These are phyloP conservation scores for Macrotyloma uniflorum DNA, from an alignment of 306 rosid genomes.

Conservation along the genomic window DNA sequence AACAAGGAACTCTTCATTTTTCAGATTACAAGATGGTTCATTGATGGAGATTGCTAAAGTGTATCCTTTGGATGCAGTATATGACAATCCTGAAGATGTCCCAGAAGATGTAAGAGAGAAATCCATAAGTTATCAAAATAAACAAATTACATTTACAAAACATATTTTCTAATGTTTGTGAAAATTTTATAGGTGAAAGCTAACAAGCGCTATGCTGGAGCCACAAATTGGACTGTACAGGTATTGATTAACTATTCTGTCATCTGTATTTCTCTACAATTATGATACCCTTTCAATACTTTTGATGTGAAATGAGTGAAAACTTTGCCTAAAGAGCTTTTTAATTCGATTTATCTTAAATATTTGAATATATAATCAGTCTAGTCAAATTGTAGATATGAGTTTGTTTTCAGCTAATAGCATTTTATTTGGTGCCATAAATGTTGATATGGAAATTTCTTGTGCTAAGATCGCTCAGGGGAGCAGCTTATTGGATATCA, in stretches of 20 bases:
- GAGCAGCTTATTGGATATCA: background rate
- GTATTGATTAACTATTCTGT: constrained; percentile 43
- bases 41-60: constrained; percentile 87
- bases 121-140: background rate
- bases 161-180: background rate
- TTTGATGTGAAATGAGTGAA: background rate
- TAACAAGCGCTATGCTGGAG: constrained; percentile 96
- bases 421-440: background rate
- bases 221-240: constrained; percentile 88
- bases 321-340: background rate
- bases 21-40: constrained; percentile 90
- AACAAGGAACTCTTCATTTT: constrained; percentile 32
- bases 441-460: background rate
- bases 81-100: constrained; percentile 83
- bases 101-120: constrained; percentile 83
- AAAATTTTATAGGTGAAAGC: constrained; percentile 64
- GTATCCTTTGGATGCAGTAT: constrained; percentile 95
- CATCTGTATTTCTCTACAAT: background rate
- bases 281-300: background rate
- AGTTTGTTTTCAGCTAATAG: constrained; percentile 16
- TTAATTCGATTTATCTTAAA: background rate
- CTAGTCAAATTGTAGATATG: background rate
- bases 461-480: background rate
- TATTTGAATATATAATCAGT: constrained; percentile 18
- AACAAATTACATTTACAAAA: background rate